These are phyloP conservation scores for Metschnikowia bowlesiae DNA, from an alignment of 805 yeast genomes.

Conservation along the genomic window DNA sequence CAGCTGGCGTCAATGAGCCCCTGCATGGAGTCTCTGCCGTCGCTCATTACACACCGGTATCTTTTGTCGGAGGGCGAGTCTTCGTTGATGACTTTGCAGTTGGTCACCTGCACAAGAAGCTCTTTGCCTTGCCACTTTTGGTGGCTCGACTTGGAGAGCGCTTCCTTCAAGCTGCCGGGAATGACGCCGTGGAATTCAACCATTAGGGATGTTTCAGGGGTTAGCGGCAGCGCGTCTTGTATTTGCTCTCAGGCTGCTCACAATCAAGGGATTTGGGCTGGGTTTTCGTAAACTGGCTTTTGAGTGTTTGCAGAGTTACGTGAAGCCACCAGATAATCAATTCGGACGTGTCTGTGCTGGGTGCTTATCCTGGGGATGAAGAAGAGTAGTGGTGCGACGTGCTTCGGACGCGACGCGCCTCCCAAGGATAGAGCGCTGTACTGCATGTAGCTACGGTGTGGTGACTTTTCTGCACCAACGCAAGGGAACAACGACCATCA, in stretches of 20 bases:
- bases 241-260: too few relatives aligned
- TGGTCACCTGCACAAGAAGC: constrained; percentile 31
- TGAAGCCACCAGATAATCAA: background rate
- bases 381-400: constrained; percentile 1
- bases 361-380: background rate
- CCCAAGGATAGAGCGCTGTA: background rate
- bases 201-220: constrained; percentile 5
- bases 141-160: constrained; percentile 19
- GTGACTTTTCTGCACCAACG: too few relatives aligned
- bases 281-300: background rate
- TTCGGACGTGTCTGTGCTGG: background rate
- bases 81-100: constrained; percentile 29
- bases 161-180: constrained; percentile 24
- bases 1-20: constrained; percentile 40
- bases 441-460: background rate
- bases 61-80: constrained; percentile 19
- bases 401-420: constrained; percentile 3
- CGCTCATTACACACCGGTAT: constrained; percentile 35
- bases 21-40: constrained; percentile 36
- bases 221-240: background rate
- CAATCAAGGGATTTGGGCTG: background rate
- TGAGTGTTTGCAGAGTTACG: background rate
- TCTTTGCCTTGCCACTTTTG: constrained; percentile 25
- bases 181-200: constrained; percentile 19
- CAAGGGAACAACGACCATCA: too few relatives aligned